phyloP scores from a whole-genome alignment of 495 filamentous ascomycete species.

The Letharia lupina region DNA sequence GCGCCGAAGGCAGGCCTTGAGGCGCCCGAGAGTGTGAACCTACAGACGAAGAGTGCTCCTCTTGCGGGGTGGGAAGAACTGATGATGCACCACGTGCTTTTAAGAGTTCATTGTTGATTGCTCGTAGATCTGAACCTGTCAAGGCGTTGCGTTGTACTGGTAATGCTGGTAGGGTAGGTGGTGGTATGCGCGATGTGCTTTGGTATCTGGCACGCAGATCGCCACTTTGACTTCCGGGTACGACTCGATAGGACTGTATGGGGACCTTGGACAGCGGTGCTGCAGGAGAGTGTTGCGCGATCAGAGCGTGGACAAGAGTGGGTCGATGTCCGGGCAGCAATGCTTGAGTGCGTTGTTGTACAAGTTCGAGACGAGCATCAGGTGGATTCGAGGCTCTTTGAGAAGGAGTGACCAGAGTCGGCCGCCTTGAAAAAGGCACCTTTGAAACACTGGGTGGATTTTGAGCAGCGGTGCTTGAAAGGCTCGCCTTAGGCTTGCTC shows the following conservation, averaged over 20 bases:
- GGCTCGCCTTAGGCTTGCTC: background rate
- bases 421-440: background rate
- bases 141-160: background rate
- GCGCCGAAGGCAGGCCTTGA: background rate
- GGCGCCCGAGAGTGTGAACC: background rate
- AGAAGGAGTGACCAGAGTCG: too few species aligned
- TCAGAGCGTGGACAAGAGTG: background rate
- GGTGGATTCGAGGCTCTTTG: background rate
- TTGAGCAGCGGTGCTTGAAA: background rate
- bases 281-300: background rate
- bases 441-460: background rate
- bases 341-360: background rate
- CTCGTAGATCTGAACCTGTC: background rate
- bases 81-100: background rate
- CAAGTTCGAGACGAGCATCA: background rate
- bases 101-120: background rate
- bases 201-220: background rate
- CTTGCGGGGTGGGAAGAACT: background rate
- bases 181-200: background rate
- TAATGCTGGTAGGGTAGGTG: background rate
- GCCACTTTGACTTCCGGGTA: background rate
- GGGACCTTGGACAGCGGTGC: slow-evolving; percentile 1
- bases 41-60: background rate
- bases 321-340: background rate
- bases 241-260: background rate